phyloP scores from a whole-genome alignment of 169 alveolate species.

The Babesia ovis region DNA sequence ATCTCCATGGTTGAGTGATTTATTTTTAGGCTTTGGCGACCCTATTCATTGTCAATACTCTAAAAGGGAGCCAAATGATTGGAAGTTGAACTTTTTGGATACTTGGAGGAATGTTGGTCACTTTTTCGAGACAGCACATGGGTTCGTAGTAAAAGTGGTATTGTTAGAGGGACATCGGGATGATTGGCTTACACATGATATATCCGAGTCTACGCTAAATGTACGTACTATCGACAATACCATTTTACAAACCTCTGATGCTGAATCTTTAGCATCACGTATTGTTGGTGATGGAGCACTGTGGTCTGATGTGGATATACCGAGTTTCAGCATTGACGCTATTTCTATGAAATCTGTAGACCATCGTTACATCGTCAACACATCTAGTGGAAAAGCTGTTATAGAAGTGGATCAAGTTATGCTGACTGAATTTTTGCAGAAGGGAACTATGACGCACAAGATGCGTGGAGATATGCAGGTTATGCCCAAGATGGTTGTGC shows the following conservation, averaged over 20 bases:
- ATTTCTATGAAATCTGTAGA: not conserved
- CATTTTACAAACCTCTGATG: not conserved
- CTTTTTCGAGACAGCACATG: constrained; percentile 17
- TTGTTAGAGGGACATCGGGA: not conserved
- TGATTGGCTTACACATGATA: constrained; percentile 7
- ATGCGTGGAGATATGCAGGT: not conserved
- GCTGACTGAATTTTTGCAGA: not conserved
- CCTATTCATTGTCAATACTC: constrained; percentile 55
- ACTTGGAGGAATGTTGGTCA: constrained; percentile 45
- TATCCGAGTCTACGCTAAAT: not conserved
- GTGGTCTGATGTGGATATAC: not conserved
- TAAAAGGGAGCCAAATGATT: constrained; percentile 19
- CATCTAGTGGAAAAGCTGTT: not conserved
- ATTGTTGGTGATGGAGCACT: not conserved
- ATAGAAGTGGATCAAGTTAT: constrained; percentile 13
- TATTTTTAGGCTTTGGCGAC: constrained; percentile 72
- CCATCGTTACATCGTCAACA: not conserved
- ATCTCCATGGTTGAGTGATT: constrained; percentile 68
- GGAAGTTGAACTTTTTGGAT: constrained; percentile 25
- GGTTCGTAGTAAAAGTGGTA: constrained; percentile 18
- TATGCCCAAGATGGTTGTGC: constrained; percentile 17
- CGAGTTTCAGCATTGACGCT: not conserved
- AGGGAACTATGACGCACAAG: constrained; percentile 8
- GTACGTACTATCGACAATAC: not conserved
- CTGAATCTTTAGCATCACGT: not conserved